phyloP scores from a whole-genome alignment of 768 basidiomycete genomes.

The Suillus ampliporus region DNA sequence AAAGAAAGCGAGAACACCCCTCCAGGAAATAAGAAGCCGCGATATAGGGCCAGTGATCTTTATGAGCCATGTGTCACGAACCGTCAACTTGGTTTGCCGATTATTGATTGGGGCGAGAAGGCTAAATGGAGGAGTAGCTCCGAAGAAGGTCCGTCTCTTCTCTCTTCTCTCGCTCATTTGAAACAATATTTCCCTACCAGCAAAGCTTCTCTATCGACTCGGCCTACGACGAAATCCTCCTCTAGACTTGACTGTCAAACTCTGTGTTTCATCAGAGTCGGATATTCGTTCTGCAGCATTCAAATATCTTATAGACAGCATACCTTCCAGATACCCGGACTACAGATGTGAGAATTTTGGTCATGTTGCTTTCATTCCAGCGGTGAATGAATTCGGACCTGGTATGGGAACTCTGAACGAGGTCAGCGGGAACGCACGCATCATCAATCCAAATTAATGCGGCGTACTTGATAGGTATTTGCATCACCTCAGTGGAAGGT shows the following conservation, averaged over 20 bases:
- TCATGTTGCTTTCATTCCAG: constrained; percentile 80
- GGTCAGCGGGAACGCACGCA: constrained; percentile 43
- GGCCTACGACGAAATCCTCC: constrained; percentile 75
- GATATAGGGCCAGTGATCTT: constrained; percentile 72
- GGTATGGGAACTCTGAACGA: constrained; percentile 69
- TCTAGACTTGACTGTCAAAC: constrained; percentile 63
- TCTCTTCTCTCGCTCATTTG: constrained; percentile 2
- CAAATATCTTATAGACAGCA: constrained; percentile 83
- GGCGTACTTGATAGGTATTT: constrained; percentile 59
- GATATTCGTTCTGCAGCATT: constrained; percentile 65
- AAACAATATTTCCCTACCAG: constrained; percentile 42
- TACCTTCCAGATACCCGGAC: constrained; percentile 59
- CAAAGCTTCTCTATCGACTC: constrained; percentile 77
- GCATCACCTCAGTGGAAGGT: constrained; percentile 66
- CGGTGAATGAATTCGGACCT: constrained; percentile 55
- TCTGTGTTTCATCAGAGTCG: constrained; percentile 65
- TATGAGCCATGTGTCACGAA: constrained; percentile 85
- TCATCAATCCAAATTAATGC: background rate
- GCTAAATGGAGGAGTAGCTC: constrained; percentile 81
- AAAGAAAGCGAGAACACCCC: constrained; percentile 47
- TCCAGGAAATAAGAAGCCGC: constrained; percentile 42
- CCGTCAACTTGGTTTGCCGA: constrained; percentile 73
- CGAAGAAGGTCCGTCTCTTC: constrained; percentile 72
- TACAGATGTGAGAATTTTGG: constrained; percentile 62
- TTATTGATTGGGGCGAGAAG: constrained; percentile 86